Base-by-base conservation (phyloP, 768 basidiomycete species). In the Mycena polygramma region DNA sequence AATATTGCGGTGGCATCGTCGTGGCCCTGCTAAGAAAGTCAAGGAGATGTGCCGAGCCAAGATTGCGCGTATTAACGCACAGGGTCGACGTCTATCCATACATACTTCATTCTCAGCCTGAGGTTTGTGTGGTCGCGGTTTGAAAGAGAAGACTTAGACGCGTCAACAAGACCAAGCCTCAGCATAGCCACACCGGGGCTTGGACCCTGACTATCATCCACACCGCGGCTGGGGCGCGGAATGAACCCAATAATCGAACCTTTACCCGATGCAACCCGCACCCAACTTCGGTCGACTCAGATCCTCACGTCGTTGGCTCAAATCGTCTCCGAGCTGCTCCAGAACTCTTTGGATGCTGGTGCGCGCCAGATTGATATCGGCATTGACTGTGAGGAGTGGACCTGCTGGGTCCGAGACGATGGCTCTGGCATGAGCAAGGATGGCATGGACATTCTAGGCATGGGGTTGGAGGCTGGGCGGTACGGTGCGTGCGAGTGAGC, bases 1-100 rank as follows among this genome's bases (percentile, higher is more conserved):
- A 97, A 82, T 59, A 97, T 90, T 4, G 94, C 94, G 14, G 90
- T 90, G 7, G 93, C 96, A 81, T 97, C 95, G 75, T 97, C 95
- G 75, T 97, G 95, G 17, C 95, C 95, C 93, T 94, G 59, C 54
- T 49, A 49, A 13, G 53, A 52, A 13, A 66, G 46, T 74, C 45
- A 62, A 49, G 14, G 48, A 68, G 39, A 45, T 14, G 26, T 51
- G 24, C 36, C 35, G 48, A 48, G 58, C 35, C 20, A 35, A 39
- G 20, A 36, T 53, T 17, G 9, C 36, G 39, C n/a, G 48, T 39
- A 74, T 88, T 41, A 77, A 91, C 41, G 41, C 41, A 41, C 91
- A 15, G 91, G 90, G 75, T 92, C 91, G 20, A 84, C 86, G 75
- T 92, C 92, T 49, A 92, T 75, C 91, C 91, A 92, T 26, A 92